Base-by-base conservation (phyloP, 116 monocot species). In the Phalaenopsis hybrid region DNA sequence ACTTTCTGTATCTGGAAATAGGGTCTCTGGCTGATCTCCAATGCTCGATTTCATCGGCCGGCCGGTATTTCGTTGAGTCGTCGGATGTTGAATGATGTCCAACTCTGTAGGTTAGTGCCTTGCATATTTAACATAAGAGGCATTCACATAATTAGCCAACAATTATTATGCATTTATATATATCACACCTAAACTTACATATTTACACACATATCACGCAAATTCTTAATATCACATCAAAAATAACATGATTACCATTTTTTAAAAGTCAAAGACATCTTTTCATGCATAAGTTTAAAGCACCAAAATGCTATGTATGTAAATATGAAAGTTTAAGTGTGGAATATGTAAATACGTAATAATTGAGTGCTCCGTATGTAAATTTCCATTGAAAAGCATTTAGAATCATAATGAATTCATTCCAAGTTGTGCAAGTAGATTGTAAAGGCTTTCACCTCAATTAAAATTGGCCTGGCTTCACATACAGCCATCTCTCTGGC, bases 11-110 rank as follows among this genome's bases (percentile, higher is more conserved):
- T 73, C 99, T 88, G 17, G 95, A 93, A n/a, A 99, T 84, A n/a
- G 99, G 95, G 78, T 93, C 95, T 69, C 95, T 81, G 12, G 88
- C 88, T 57, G 85, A 88, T 79, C 88, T 87, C 97, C 95, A 95
- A 57, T 95, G 95, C 82, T 98, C 93, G 6, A 98, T 95, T 81
- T 98, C 98, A 65, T 92, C 86, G 11, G 86, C 44, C 0, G 92
- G 79, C 10, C 95, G 86, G 70, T 98, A 98, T 72, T 94, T 94
- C 44, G 95, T 95, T 0, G 95, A 94, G 78, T 95, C 98, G 77
- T 98, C 98, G 6, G 95, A 95, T 50, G 95, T 95, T 2, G 98
- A 95, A 84, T 98, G 98, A 84, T 98, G 95, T 20, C 98, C 93
- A 0, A 88, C 93, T 88, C 98, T 88, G 70, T 98, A 98, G 31